Evolutionary conservation across 169 alveolate species (phyloP).

Genomic region (Eimeria sp.): DNA sequence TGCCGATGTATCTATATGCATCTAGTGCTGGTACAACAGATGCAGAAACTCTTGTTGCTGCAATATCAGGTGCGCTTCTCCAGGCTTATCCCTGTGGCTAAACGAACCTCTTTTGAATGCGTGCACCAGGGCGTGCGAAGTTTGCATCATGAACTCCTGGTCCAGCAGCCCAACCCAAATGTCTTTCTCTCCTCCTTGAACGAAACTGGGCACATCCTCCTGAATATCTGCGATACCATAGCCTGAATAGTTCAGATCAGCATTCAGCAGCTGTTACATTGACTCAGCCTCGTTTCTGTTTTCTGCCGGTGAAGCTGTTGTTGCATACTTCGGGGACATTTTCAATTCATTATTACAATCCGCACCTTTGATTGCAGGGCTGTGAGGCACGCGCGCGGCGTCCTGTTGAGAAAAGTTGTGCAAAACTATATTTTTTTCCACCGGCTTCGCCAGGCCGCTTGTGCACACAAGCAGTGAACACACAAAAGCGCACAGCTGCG

Average conservation of each 20-base stretch:
- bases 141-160: constrained; percentile 50
- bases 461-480: neutral
- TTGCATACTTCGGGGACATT: too few relatives aligned
- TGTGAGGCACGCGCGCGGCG: neutral
- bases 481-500: neutral
- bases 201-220: constrained; percentile 7
- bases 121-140: constrained; percentile 23
- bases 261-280: neutral
- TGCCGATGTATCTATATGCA: too few relatives aligned
- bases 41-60: neutral
- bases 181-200: constrained; percentile 10
- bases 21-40: neutral
- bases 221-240: neutral
- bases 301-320: neutral
- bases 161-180: constrained; percentile 61
- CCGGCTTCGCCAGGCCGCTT: neutral
- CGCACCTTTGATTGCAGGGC: neutral
- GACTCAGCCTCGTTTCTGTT: neutral
- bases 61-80: neutral
- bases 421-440: neutral
- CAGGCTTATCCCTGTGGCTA: neutral
- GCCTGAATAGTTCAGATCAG: neutral
- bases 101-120: constrained; percentile 49
- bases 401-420: neutral
- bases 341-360: neutral